Evolutionary conservation across 768 basidiomycete species (phyloP).

Genomic region (Suillus ampliporus): DNA sequence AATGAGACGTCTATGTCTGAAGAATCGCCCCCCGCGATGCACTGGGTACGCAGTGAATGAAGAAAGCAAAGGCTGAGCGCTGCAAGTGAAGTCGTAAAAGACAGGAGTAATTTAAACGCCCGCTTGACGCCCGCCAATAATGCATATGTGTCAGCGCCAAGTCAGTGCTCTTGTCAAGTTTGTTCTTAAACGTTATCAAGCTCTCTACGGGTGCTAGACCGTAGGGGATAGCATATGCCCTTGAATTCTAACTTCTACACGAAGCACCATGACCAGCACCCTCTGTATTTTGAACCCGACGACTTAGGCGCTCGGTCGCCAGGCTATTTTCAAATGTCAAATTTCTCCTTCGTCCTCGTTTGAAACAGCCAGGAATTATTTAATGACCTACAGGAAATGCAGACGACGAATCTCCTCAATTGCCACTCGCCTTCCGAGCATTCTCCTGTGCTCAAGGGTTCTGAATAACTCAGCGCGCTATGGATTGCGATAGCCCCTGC

Average conservation of each 20-base stretch:
- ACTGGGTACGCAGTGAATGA: too few species aligned
- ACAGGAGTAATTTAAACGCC: too few species aligned
- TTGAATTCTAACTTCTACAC: neutral
- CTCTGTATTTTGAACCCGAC: neutral
- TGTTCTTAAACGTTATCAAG: too few species aligned
- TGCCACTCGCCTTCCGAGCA: neutral
- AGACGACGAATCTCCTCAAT: neutral
- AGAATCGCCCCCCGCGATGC: too few species aligned
- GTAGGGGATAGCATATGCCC: too few species aligned
- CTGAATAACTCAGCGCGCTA: neutral
- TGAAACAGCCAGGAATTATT: neutral
- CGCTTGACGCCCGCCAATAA: too few species aligned
- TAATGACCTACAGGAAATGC: neutral
- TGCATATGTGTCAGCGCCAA: too few species aligned
- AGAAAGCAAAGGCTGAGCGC: too few species aligned
- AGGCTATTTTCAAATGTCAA: neutral
- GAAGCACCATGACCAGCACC: neutral
- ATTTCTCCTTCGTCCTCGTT: conserved; percentile 1
- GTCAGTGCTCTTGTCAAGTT: too few species aligned
- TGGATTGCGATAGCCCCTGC: conserved; percentile 7
- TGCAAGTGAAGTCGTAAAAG: too few species aligned
- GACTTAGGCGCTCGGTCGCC: neutral
- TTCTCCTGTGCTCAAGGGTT: neutral
- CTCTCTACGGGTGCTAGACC: too few species aligned
- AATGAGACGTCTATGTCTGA: too few species aligned